Percentiles rank a stretch among this genome's conserved stretches.
Conservation (phyloP, 192 early-diverging fungal species). For the Gryganskiella cystojenkinii region DNA sequence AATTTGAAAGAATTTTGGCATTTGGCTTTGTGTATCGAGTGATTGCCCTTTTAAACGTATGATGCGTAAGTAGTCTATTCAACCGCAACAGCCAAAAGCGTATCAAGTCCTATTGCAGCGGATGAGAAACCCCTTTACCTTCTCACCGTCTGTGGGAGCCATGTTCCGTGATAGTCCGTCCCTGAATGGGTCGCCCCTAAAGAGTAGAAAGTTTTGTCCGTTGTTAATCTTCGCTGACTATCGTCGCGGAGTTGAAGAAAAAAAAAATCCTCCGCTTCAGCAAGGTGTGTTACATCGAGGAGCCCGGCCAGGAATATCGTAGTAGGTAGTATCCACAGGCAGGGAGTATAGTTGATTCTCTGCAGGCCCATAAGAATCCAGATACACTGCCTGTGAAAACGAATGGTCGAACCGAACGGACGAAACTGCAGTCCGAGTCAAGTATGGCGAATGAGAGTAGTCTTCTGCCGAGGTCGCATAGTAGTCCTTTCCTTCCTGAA, state of each 20-base stretch:
- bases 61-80: neutral
- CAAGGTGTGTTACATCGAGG: slow-evolving; percentile 72
- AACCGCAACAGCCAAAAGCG: neutral
- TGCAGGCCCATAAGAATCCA: slow-evolving; percentile 72
- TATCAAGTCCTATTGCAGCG: neutral
- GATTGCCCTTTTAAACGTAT: slow-evolving; percentile 70
- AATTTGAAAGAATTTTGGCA: slow-evolving; percentile 89
- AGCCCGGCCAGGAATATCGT: slow-evolving; percentile 91
- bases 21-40: slow-evolving; percentile 80
- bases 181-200: slow-evolving; percentile 86
- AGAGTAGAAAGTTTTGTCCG: no score
- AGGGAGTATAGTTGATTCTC: slow-evolving; percentile 80
- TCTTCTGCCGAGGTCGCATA: slow-evolving; percentile 72
- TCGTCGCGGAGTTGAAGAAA: neutral
- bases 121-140: slow-evolving; percentile 27
- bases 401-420: slow-evolving; percentile 61
- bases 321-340: slow-evolving; percentile 83
- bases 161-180: slow-evolving; percentile 94
- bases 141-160: slow-evolving; percentile 92
- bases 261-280: neutral
- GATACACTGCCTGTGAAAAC: slow-evolving; percentile 56
- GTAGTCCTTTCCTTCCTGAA: slow-evolving; percentile 16
- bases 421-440: slow-evolving; percentile 67
- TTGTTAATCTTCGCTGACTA: no score
- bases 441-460: slow-evolving; percentile 73